These are phyloP conservation scores for Viola pubescens DNA, from an alignment of 441 rosid species.

Conservation along the genomic window DNA sequence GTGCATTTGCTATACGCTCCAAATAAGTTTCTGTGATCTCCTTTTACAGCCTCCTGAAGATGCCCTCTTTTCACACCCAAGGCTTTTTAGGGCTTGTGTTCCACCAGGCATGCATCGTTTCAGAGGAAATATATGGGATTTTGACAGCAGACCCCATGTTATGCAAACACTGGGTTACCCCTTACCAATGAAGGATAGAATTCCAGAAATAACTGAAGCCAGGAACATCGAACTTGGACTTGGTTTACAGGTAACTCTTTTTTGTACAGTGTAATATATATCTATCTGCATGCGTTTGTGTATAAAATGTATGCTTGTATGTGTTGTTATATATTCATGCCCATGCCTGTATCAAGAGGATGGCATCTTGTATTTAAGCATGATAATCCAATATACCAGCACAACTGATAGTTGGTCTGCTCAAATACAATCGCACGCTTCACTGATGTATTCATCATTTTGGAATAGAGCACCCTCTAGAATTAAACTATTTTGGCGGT, in stretches of 20 bases:
- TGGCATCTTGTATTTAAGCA: too few species aligned
- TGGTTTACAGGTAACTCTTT: conserved; percentile 66
- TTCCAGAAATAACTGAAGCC: conserved; percentile 84
- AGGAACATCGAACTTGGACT: conserved; percentile 93
- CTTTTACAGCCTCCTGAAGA: conserved; percentile 73
- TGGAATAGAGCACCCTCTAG: too few species aligned
- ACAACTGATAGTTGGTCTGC: too few species aligned
- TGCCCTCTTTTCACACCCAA: conserved; percentile 87
- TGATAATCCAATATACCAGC: too few species aligned
- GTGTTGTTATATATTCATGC: too few species aligned
- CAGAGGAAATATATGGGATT: conserved; percentile 95
- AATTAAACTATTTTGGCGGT: too few species aligned
- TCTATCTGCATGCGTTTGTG: not conserved
- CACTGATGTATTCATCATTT: too few species aligned
- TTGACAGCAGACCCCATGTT: conserved; percentile 73
- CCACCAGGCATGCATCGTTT: conserved; percentile 98
- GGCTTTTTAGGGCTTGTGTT: conserved; percentile 94
- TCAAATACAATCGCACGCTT: too few species aligned
- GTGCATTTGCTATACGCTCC: too few species aligned
- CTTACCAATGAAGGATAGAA: conserved; percentile 53
- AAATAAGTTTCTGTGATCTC: not conserved
- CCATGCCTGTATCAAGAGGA: too few species aligned
- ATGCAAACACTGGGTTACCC: conserved; percentile 78
- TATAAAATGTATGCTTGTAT: not conserved
- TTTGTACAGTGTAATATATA: not conserved